Percentiles rank a stretch among this genome's conserved stretches.
These are phyloP conservation scores for Botrytis medusae DNA, from an alignment of 2,329 filamentous ascomycete species.

Conservation along the genomic window DNA sequence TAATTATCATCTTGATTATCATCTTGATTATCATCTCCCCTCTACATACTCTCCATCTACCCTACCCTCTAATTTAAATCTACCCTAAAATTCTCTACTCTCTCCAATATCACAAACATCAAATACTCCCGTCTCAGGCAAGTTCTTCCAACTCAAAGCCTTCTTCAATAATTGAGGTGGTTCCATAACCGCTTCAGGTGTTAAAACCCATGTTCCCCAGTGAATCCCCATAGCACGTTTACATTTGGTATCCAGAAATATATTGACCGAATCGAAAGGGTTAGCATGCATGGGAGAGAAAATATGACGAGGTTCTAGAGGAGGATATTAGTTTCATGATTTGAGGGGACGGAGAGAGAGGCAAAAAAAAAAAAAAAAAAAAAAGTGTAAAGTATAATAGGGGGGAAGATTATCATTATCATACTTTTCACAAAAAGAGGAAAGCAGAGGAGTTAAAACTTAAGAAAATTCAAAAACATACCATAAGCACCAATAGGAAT, in stretches of 20 bases:
- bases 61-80: rapidly evolving
- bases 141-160: constrained; percentile 65
- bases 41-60: not conserved
- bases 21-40: too few relatives aligned
- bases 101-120: constrained; percentile 84
- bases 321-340: not conserved
- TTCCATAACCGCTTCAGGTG: constrained; percentile 80
- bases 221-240: constrained; percentile 80
- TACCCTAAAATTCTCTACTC: constrained; percentile 67
- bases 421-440: not conserved
- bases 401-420: not conserved
- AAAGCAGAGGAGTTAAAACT: not conserved
- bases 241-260: constrained; percentile 82
- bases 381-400: not conserved
- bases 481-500: constrained; percentile 90
- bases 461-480: not conserved
- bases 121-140: constrained; percentile 72
- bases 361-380: too few relatives aligned
- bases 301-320: constrained; percentile 57
- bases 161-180: constrained; percentile 71
- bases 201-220: constrained; percentile 68
- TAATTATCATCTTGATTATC: too few relatives aligned
- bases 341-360: too few relatives aligned
- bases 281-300: constrained; percentile 85
- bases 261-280: constrained; percentile 83